phyloP scores from a whole-genome alignment of 2,329 filamentous ascomycete species.

The Lecanosticta acicola region DNA sequence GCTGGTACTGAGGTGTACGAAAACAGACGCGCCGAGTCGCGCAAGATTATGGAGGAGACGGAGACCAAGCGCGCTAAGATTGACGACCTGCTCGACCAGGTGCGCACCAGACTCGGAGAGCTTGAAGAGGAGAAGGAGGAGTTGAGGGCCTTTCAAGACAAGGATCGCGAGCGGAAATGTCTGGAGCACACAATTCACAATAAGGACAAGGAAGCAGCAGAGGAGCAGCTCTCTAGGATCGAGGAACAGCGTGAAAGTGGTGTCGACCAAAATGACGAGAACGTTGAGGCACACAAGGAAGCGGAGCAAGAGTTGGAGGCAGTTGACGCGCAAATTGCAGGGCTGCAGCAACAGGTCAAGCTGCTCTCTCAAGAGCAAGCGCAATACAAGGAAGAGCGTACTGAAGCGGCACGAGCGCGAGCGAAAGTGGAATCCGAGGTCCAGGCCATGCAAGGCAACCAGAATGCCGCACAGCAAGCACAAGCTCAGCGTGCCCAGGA shows the following conservation, averaged over 20 bases:
- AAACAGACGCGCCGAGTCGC: constrained; percentile 77
- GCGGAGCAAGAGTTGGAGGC: constrained; percentile 71
- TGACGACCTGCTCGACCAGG: constrained; percentile 84
- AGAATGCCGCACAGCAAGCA: constrained; percentile 69
- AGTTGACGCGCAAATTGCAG: constrained; percentile 72
- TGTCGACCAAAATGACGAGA: constrained; percentile 50
- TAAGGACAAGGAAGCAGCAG: constrained; percentile 75
- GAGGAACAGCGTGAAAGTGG: constrained; percentile 77
- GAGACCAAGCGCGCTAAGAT: constrained; percentile 93
- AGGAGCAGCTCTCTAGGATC: constrained; percentile 71
- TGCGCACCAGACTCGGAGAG: constrained; percentile 81
- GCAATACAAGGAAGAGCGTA: constrained; percentile 84
- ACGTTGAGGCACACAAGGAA: constrained; percentile 56
- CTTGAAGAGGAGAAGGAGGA: constrained; percentile 97
- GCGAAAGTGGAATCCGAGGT: constrained; percentile 83
- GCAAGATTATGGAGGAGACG: constrained; percentile 96
- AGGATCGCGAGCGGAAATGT: constrained; percentile 84
- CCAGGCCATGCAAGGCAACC: constrained; percentile 75
- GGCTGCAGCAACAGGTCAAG: constrained; percentile 75
- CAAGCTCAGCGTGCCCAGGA: constrained; percentile 66
- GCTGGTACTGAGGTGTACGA: constrained; percentile 97
- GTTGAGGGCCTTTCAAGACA: constrained; percentile 86
- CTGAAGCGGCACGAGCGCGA: constrained; percentile 69
- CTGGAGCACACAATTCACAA: constrained; percentile 93
- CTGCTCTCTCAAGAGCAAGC: constrained; percentile 77